Percentiles rank a stretch among this genome's conserved stretches.
These are phyloP conservation scores for Schizopora paradoxa DNA, from an alignment of 1,284 basidiomycete genomes.

Conservation along the genomic window DNA sequence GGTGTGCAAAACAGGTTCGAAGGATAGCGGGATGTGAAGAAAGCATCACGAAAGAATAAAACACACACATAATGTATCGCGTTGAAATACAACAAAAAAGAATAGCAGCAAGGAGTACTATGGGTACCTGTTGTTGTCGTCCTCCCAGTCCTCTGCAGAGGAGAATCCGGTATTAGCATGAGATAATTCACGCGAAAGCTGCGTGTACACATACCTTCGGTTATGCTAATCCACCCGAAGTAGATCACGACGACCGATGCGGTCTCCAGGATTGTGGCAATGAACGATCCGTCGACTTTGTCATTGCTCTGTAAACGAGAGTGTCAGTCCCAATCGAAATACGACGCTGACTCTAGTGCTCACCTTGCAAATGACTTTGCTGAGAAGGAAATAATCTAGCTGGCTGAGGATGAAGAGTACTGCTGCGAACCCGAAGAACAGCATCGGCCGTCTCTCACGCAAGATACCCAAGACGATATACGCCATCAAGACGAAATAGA, in stretches of 20 bases:
- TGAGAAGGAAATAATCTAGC: constrained; percentile 73
- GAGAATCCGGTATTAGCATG: no score
- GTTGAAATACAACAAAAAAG: no score
- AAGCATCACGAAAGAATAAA: no score
- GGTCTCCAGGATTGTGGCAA: constrained; percentile 75
- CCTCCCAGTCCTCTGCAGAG: no score
- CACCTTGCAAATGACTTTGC: constrained; percentile 71
- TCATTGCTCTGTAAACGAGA: constrained; percentile 45
- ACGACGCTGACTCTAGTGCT: constrained; percentile 24
- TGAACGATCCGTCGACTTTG: constrained; percentile 76
- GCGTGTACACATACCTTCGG: constrained; percentile 71
- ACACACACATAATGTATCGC: no score
- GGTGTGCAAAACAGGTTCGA: no score
- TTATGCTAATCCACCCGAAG: constrained; percentile 78
- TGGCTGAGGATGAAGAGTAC: constrained; percentile 70
- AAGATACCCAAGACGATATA: constrained; percentile 70
- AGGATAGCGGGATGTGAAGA: no score
- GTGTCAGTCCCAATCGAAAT: neutral
- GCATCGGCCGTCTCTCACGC: constrained; percentile 67
- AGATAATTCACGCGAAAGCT: no score
- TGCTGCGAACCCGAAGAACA: constrained; percentile 61
- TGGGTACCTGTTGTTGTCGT: no score
- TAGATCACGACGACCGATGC: constrained; percentile 65
- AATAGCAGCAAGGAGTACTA: no score
- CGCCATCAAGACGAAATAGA: constrained; percentile 68